phyloP scores from a whole-genome alignment of 768 basidiomycete species.

The Collybiopsis luxurians region DNA sequence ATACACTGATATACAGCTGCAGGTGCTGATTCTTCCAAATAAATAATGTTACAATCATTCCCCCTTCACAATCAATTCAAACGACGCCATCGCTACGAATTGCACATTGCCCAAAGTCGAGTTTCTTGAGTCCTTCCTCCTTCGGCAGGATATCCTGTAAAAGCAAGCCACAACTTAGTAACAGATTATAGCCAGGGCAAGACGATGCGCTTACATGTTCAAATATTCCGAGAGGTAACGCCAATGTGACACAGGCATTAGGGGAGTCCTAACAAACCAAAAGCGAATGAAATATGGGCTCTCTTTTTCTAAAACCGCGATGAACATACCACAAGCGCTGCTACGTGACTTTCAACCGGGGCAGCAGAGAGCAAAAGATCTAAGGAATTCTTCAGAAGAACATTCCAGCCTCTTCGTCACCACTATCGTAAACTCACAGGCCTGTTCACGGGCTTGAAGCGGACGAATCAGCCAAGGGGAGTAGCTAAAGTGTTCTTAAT shows the following conservation, averaged over 20 bases:
- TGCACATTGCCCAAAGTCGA: slow-evolving; percentile 62
- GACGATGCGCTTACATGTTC: slow-evolving; percentile 49
- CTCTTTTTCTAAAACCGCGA: background rate
- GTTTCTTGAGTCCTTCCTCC: slow-evolving; percentile 57
- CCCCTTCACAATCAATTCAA: no score
- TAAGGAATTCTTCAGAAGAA: slow-evolving; percentile 17
- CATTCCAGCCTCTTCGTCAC: no score
- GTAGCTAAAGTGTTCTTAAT: background rate
- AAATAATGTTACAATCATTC: no score
- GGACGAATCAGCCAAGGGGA: background rate
- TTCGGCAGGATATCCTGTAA: slow-evolving; percentile 65
- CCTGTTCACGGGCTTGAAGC: slow-evolving; percentile 67
- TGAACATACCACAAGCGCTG: slow-evolving; percentile 61
- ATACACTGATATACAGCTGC: no score
- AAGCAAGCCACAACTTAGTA: background rate
- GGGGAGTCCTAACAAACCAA: slow-evolving; percentile 78
- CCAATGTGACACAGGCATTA: slow-evolving; percentile 75
- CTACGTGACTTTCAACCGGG: slow-evolving; percentile 67
- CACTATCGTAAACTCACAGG: slow-evolving; percentile 54
- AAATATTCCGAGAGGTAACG: slow-evolving; percentile 75
- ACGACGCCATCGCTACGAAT: slow-evolving; percentile 58
- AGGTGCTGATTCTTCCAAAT: no score
- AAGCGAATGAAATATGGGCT: background rate
- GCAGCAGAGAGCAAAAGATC: slow-evolving; percentile 69
- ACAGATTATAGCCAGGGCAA: background rate